Evolutionary conservation across 2,329 filamentous ascomycete genomes (phyloP), one percentile per base, ranked within the genome.

Genomic region (Paraphaeosphaeria sporulosa): DNA sequence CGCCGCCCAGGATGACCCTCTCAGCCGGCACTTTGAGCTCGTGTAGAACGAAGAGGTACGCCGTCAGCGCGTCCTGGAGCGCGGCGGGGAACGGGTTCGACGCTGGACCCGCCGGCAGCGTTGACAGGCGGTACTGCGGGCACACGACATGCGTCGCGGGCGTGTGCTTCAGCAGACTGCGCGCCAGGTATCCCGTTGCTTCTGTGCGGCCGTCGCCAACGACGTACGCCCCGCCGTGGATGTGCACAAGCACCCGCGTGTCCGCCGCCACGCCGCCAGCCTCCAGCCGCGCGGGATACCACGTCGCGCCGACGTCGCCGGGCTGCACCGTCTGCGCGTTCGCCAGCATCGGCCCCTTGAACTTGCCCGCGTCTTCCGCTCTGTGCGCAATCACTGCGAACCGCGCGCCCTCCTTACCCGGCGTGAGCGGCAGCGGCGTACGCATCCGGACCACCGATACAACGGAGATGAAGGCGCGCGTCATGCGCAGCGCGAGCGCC

Each of bases 191-290:
- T 0, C 78, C 76, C 5, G 69, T 66, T 47, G 76, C 76, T 25
- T 62, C 59, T 5, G 71, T 75, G 21, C 81, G 66, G 9, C 80
- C 81, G 59, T 82, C 78, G 47, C 80, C 81, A 19, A 79, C 68
- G 0, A 83, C 78, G 63, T 78, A 85, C 0, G 80, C 82, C 43
- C 83, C 83, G 48, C 83, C 82, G 65, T 85, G 83, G 56, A 84
- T 73, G 60, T 84, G 83, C 6, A 84, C 71, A 8, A 83, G 66
- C 1, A 84, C 76, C 1, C 63, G 64, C 34, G 40, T 61, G 38
- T 62, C 60, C n/a, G 6, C 42, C 71, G 61, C 10, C 55, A 60
- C 1, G 49, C 48, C 1, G 3, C 4, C 21, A 6, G 52, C 27
- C 8, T 57, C 62, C 38, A 72, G 57, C 7, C 72, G 69, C 15